These are phyloP conservation scores for Lactifluus subvellereus DNA, from an alignment of 768 basidiomycete species.

Conservation along the genomic window DNA sequence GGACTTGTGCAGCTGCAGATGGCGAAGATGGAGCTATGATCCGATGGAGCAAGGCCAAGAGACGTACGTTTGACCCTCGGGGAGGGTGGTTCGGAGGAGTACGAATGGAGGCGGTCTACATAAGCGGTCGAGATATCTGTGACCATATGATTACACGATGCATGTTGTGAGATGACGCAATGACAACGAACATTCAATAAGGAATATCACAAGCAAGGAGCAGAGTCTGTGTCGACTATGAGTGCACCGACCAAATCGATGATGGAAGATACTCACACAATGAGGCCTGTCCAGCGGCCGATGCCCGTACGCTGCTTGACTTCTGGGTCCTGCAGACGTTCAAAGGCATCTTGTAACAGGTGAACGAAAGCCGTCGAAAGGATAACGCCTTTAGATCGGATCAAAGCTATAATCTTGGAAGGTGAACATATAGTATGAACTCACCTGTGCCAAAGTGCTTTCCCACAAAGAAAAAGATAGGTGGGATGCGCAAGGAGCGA, in stretches of 20 bases:
- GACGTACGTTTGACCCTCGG: constrained; percentile 22
- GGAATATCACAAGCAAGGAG: constrained; percentile 66
- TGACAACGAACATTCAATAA: constrained; percentile 63
- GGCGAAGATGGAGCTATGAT: background rate
- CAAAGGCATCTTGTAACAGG: constrained; percentile 71
- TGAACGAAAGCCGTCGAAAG: constrained; percentile 80
- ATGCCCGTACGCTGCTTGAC: constrained; percentile 41
- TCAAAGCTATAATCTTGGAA: background rate
- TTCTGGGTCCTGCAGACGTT: constrained; percentile 43
- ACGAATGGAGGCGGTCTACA: constrained; percentile 64
- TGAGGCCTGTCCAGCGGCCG: constrained; percentile 58
- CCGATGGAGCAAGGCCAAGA: background rate
- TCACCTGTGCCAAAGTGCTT: constrained; percentile 73
- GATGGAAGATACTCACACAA: constrained; percentile 50
- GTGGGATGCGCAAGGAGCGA: constrained; percentile 53
- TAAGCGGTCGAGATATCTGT: constrained; percentile 70
- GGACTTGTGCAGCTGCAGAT: background rate
- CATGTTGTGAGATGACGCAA: background rate
- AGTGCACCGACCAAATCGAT: background rate
- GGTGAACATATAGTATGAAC: background rate
- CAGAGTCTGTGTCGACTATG: constrained; percentile 39
- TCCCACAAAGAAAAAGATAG: constrained; percentile 71
- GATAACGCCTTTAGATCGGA: constrained; percentile 54
- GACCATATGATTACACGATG: constrained; percentile 9
- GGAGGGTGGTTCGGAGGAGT: constrained; percentile 40